A percentile compares a stretch with the other conserved stretches of the same genome.
These are phyloP conservation scores for Debaryomyces prosopidis DNA, from an alignment of 805 yeast species.

Conservation along the genomic window DNA sequence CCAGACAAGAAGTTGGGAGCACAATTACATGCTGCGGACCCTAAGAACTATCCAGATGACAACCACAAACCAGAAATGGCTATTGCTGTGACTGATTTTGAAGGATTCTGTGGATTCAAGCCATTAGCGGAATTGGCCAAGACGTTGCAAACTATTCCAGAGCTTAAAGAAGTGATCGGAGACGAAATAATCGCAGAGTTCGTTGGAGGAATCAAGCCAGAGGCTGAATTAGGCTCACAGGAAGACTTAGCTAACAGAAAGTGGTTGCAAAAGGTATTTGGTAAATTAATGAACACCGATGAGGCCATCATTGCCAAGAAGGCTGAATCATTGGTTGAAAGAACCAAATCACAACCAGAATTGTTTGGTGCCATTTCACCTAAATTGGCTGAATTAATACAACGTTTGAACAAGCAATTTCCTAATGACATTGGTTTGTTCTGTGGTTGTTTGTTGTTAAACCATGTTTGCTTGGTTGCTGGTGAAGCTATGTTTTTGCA, in stretches of 20 bases:
- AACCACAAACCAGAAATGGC: slow-evolving; percentile 99
- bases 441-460: slow-evolving; percentile 91
- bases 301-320: slow-evolving; percentile 54
- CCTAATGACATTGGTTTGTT: slow-evolving; percentile 93
- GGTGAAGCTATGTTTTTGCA: slow-evolving; percentile 97
- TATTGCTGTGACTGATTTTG: slow-evolving; percentile 91
- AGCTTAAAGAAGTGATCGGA: slow-evolving; percentile 71
- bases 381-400: slow-evolving; percentile 69
- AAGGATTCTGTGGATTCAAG: slow-evolving; percentile 97
- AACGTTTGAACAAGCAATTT: slow-evolving; percentile 81
- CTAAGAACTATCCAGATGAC: slow-evolving; percentile 93
- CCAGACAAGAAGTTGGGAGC: slow-evolving; percentile 88
- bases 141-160: slow-evolving; percentile 73
- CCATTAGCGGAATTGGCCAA: slow-evolving; percentile 77
- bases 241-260: slow-evolving; percentile 61
- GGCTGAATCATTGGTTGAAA: slow-evolving; percentile 65
- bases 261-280: slow-evolving; percentile 73
- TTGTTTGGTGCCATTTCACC: slow-evolving; percentile 49
- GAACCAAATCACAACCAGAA: slow-evolving; percentile 60
- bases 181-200: slow-evolving; percentile 56
- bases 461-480: slow-evolving; percentile 75
- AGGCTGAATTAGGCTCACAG: slow-evolving; percentile 47
- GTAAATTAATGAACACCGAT: slow-evolving; percentile 80
- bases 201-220: slow-evolving; percentile 44
- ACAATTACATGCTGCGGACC: slow-evolving; percentile 76